These are phyloP conservation scores for Exophiala dermatitidis DNA, from an alignment of 2,329 filamentous ascomycete species.

Conservation along the genomic window DNA sequence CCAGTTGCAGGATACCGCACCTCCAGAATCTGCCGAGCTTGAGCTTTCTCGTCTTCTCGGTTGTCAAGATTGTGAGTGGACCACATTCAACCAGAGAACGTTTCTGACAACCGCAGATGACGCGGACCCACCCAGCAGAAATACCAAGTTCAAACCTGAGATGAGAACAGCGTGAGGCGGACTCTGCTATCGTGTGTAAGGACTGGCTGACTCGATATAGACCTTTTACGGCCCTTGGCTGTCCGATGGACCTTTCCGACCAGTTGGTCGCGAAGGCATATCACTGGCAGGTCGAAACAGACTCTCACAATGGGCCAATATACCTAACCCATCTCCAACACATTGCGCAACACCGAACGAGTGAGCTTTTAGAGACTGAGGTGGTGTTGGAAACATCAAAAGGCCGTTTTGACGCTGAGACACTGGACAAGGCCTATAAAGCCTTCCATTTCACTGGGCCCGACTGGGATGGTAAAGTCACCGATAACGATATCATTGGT, in stretches of 20 bases:
- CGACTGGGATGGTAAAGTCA: slow-evolving; percentile 38
- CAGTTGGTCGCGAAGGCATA: slow-evolving; percentile 56
- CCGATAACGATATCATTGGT: slow-evolving; percentile 54
- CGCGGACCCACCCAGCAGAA: slow-evolving; percentile 33
- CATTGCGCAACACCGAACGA: slow-evolving; percentile 51
- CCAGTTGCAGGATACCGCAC: slow-evolving; percentile 18
- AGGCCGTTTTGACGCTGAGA: slow-evolving; percentile 51
- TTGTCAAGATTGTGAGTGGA: slow-evolving; percentile 23
- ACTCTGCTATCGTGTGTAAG: slow-evolving; percentile 16
- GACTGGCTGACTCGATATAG: slow-evolving; percentile 32
- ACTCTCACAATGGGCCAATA: slow-evolving; percentile 49
- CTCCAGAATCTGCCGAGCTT: slow-evolving; percentile 15
- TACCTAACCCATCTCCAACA: slow-evolving; percentile 61
- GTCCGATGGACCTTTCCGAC: slow-evolving; percentile 56
- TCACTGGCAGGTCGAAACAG: slow-evolving; percentile 51
- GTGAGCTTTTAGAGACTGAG: slow-evolving; percentile 51
- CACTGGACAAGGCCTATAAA: slow-evolving; percentile 52
- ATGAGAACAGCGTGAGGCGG: slow-evolving; percentile 15
- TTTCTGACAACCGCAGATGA: slow-evolving; percentile 21
- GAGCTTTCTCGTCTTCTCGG: slow-evolving; percentile 21
- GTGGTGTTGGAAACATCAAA: slow-evolving; percentile 52
- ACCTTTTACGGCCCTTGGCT: slow-evolving; percentile 57
- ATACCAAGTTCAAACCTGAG: slow-evolving; percentile 7
- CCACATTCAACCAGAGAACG: not conserved
- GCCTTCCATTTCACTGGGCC: slow-evolving; percentile 49